Percentiles rank a stretch among this genome's conserved stretches.
Conservation (phyloP, 768 basidiomycete genomes). For the Russula earlei region DNA sequence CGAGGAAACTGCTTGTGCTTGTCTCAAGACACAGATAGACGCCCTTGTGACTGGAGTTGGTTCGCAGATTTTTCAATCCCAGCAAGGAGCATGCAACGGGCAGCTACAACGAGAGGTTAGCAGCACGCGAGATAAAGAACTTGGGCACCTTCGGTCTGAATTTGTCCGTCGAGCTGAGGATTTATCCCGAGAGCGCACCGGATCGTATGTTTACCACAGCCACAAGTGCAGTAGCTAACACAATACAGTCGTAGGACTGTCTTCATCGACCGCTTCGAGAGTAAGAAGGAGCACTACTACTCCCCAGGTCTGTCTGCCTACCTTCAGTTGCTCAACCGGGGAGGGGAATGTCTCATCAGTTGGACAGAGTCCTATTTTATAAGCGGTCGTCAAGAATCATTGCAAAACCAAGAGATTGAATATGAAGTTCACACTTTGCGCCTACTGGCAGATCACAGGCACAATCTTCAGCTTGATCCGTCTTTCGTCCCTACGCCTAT, state of each 20-base stretch:
- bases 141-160: background rate
- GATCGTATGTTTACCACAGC: background rate
- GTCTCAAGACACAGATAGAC: constrained; percentile 2
- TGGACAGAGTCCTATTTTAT: constrained; percentile 5
- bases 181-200: background rate
- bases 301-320: background rate
- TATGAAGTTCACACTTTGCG: constrained; percentile 2
- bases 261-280: background rate
- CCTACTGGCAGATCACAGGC: constrained; percentile 4
- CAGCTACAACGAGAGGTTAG: constrained; percentile 2
- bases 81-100: constrained; percentile 5
- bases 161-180: constrained; percentile 7
- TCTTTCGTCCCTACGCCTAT: constrained; percentile 10
- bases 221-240: background rate
- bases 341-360: background rate
- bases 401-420: constrained; percentile 12
- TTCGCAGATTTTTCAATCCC: background rate
- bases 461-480: constrained; percentile 15
- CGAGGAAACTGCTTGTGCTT: background rate
- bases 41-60: background rate
- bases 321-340: background rate
- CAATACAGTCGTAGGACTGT: background rate
- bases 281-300: constrained; percentile 1
- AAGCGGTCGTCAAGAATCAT: background rate
- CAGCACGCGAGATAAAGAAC: background rate